Conservation (phyloP, 1,284 basidiomycete species). For the Leccinum discolor region DNA sequence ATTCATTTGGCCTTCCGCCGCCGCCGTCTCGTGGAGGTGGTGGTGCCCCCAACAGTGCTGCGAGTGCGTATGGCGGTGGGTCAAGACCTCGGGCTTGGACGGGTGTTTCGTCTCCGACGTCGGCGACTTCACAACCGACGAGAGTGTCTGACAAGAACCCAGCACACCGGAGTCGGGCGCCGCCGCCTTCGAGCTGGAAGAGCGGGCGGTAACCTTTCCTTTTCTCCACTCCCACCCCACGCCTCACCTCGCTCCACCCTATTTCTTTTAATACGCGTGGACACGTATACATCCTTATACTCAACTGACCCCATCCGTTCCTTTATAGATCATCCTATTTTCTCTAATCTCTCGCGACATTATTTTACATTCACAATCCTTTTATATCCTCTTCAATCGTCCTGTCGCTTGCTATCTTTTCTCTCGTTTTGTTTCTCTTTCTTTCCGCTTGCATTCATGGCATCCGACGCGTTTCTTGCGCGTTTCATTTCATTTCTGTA, state of each 20-base stretch:
- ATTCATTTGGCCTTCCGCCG: constrained; percentile 51
- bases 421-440: not conserved
- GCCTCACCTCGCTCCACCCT: not conserved
- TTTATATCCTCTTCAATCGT: not conserved
- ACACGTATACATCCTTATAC: not conserved
- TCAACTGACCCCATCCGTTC: not conserved
- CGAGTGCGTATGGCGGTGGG: constrained; percentile 22
- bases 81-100: constrained; percentile 29
- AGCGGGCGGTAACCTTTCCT: constrained; percentile 16
- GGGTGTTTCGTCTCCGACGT: constrained; percentile 15
- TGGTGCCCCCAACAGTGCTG: constrained; percentile 9
- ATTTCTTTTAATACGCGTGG: not conserved
- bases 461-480: not conserved
- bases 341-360: not conserved
- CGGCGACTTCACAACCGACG: constrained; percentile 12
- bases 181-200: constrained; percentile 36
- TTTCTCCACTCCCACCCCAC: not conserved
- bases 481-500: not conserved
- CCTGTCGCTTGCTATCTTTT: not conserved
- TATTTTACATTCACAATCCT: not conserved
- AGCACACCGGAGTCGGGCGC: constrained; percentile 10
- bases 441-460: not conserved
- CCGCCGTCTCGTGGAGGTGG: constrained; percentile 25
- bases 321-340: not conserved
- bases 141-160: constrained; percentile 14